phyloP scores from a whole-genome alignment of 305 asterid species.

The Fraxinus dipetala region DNA sequence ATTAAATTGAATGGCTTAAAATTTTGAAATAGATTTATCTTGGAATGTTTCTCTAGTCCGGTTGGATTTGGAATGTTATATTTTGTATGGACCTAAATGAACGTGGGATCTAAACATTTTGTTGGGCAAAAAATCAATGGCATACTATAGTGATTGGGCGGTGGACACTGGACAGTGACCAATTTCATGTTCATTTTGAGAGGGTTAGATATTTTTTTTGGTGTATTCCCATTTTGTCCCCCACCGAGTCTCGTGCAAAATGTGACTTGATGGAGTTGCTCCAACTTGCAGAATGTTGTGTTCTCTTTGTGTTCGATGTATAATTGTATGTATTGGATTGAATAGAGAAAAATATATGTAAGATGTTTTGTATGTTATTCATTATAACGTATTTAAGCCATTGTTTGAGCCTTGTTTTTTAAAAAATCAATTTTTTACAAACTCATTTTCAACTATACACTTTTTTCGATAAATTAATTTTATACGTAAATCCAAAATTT shows the following conservation, averaged over 20 bases:
- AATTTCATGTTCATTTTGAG: background rate
- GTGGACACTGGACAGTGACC: background rate
- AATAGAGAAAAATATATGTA: background rate
- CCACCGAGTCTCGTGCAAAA: background rate
- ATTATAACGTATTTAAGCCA: background rate
- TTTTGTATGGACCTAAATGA: conserved; percentile 28
- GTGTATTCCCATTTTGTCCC: background rate
- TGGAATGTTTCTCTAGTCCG: background rate
- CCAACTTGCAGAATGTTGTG: background rate
- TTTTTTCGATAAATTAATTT: no score
- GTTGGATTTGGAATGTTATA: conserved; percentile 17
- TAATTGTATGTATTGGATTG: background rate
- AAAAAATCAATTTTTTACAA: background rate
- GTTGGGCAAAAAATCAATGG: background rate
- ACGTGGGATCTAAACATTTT: background rate
- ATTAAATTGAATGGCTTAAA: background rate
- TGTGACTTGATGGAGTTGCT: background rate
- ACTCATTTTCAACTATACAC: background rate
- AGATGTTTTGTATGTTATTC: background rate
- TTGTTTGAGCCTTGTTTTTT: no score
- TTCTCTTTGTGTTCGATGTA: background rate
- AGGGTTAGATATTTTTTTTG: background rate
- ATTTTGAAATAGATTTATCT: background rate
- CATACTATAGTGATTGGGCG: background rate
- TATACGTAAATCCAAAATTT: background rate